phyloP scores from a whole-genome alignment of 2,329 filamentous ascomycete genomes.

The Colletotrichum spaethianum region DNA sequence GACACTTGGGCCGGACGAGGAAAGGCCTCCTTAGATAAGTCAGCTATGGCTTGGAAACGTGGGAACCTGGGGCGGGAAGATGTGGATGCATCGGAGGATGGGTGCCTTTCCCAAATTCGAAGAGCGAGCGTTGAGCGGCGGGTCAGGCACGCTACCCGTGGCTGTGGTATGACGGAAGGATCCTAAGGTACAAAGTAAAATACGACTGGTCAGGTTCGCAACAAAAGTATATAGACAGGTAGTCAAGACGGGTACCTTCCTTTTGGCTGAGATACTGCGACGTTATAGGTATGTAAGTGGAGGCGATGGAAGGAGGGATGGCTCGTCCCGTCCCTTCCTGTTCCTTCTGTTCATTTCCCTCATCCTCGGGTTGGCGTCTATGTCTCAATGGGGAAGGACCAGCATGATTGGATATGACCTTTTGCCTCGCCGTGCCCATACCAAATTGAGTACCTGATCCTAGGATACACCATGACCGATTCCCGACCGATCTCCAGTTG shows the following conservation, averaged over 20 bases:
- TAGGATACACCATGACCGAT: background rate
- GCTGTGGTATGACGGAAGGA: background rate
- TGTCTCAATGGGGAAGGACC: background rate
- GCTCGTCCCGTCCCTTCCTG: constrained; percentile 20
- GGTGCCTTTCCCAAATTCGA: background rate
- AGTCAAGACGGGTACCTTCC: background rate
- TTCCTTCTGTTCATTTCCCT: constrained; percentile 7
- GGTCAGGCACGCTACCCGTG: background rate
- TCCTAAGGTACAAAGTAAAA: background rate
- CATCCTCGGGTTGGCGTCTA: background rate
- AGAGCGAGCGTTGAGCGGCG: background rate
- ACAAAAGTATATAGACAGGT: background rate
- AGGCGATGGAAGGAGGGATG: background rate
- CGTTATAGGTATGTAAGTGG: background rate
- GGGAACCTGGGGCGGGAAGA: background rate
- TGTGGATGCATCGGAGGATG: background rate
- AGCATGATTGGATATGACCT: background rate
- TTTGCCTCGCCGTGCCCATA: background rate
- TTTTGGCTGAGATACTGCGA: background rate
- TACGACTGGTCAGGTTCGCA: constrained; percentile 1
- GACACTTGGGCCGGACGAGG: background rate
- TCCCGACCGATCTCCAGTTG: background rate
- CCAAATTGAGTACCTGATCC: background rate
- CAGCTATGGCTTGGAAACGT: background rate
- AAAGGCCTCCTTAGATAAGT: background rate